These are phyloP conservation scores for Dictyostelium capitatum DNA, from an alignment of 78 protist species.

Conservation along the genomic window DNA sequence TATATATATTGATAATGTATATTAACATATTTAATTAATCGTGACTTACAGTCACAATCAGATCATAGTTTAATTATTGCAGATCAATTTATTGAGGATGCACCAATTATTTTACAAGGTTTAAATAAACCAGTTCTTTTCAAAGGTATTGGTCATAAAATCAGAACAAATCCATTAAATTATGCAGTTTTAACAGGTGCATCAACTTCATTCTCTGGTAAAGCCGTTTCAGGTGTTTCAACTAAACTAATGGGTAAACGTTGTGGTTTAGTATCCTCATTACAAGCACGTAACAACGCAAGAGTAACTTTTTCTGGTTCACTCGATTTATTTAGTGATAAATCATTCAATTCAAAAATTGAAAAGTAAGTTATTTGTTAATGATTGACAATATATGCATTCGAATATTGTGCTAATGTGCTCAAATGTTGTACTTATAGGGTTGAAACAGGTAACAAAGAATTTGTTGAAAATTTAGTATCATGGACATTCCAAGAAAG, in stretches of 20 bases:
- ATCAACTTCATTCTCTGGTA: constrained; percentile 81
- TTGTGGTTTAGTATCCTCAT: constrained; percentile 86
- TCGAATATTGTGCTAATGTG: too few relatives aligned
- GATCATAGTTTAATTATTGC: constrained; percentile 79
- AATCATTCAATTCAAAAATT: constrained; percentile 14
- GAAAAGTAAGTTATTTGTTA: background rate
- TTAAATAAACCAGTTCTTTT: constrained; percentile 68
- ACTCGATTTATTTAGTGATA: constrained; percentile 80
- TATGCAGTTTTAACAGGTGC: constrained; percentile 76
- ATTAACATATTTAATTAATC: background rate
- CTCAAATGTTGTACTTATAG: background rate
- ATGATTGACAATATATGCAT: background rate
- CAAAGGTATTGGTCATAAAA: constrained; percentile 86
- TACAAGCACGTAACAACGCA: constrained; percentile 94
- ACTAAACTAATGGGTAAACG: constrained; percentile 62
- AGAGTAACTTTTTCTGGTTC: constrained; percentile 89
- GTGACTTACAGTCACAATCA: constrained; percentile 16
- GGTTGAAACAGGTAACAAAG: constrained; percentile 42
- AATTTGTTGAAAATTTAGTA: constrained; percentile 58
- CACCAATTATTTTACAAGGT: constrained; percentile 70
- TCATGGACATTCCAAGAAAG: constrained; percentile 87
- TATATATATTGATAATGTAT: background rate
- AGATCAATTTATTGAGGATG: constrained; percentile 53
- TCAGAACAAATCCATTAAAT: constrained; percentile 47
- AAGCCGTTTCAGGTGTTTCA: constrained; percentile 20